Evolutionary conservation across 2,329 filamentous ascomycete species (phyloP).

Genomic region (Aaosphaeria arxii): DNA sequence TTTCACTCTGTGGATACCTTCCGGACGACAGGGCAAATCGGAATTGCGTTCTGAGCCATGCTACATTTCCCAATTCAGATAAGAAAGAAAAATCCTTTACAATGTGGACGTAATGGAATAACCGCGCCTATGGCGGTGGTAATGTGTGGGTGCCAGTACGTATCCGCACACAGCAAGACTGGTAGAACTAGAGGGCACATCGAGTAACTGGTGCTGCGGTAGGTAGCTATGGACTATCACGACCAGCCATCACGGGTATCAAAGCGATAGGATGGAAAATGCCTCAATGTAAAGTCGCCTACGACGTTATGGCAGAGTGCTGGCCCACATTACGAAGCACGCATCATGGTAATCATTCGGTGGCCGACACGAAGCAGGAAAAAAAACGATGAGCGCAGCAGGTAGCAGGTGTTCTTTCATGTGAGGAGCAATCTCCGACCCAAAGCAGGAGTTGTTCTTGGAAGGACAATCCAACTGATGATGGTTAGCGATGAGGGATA

Average conservation of each 20-base stretch:
- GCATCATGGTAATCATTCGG: background rate
- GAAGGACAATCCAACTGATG: background rate
- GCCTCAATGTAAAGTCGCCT: background rate
- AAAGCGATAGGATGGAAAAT: background rate
- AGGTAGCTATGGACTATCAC: background rate
- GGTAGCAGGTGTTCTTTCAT: constrained; percentile 2
- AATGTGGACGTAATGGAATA: no score
- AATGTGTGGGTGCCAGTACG: no score
- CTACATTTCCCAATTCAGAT: no score
- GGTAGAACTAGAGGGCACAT: no score
- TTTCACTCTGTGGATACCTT: no score
- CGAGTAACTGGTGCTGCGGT: no score
- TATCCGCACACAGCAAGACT: no score
- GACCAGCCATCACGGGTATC: background rate
- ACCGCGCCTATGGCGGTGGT: no score
- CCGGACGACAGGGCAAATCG: no score
- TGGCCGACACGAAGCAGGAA: background rate
- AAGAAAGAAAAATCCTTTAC: no score
- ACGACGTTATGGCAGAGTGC: background rate
- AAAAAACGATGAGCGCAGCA: background rate
- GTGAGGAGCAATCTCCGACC: constrained; percentile 10
- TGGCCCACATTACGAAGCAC: background rate
- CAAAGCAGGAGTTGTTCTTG: constrained; percentile 2
- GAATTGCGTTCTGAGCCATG: no score
- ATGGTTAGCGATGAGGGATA: constrained; percentile 11